Conservation (phyloP, 331 rosid species). For the Dryas integrifolia region DNA sequence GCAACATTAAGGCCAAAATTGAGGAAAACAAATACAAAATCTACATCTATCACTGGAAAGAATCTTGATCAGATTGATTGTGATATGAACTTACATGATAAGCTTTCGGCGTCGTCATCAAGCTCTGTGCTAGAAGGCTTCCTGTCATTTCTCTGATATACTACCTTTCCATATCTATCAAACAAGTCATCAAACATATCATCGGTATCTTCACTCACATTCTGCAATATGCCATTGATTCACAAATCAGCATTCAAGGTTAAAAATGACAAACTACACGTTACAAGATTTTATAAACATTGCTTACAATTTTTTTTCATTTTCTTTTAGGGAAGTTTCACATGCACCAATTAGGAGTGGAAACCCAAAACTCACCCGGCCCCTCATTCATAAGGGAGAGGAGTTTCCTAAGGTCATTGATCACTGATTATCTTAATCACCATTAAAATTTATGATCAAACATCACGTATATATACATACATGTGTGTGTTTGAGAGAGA, state of each 20-base stretch:
- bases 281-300: background rate
- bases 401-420: background rate
- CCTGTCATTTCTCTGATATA: slow-evolving; percentile 57
- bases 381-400: background rate
- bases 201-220: slow-evolving; percentile 63
- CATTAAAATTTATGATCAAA: background rate
- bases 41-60: background rate
- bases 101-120: slow-evolving; percentile 91
- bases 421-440: background rate
- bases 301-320: background rate
- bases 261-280: background rate
- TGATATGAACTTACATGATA: slow-evolving; percentile 67
- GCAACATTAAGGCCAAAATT: background rate
- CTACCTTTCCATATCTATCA: slow-evolving; percentile 79
- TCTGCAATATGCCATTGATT: slow-evolving; percentile 45
- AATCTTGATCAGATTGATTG: slow-evolving; percentile 11
- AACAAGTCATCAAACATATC: slow-evolving; percentile 86
- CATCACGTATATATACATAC: background rate
- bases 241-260: slow-evolving; percentile 9
- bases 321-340: background rate
- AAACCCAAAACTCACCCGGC: background rate
- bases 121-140: slow-evolving; percentile 67
- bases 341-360: background rate
- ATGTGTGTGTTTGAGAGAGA: no score
- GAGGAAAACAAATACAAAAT: background rate